These are phyloP conservation scores for Salix udensis DNA, from an alignment of 345 rosid genomes.

Conservation along the genomic window DNA sequence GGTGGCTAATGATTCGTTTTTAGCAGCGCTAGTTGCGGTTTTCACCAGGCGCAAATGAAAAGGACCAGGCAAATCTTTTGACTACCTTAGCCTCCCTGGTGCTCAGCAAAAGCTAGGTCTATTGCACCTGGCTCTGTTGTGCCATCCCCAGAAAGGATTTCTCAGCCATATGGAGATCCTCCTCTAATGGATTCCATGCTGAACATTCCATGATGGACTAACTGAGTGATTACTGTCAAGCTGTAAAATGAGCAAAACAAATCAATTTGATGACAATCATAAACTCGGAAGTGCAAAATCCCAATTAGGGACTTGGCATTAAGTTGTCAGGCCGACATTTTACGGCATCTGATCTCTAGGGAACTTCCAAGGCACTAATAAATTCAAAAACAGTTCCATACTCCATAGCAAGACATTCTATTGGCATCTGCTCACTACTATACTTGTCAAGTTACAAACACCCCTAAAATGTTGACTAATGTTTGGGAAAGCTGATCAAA, in stretches of 20 bases:
- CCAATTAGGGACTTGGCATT: neutral
- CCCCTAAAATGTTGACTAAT: neutral
- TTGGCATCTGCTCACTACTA: neutral
- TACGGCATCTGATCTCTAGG: neutral
- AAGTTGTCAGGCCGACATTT: neutral
- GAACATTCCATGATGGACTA: slow-evolving; percentile 82
- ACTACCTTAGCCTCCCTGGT: slow-evolving; percentile 70
- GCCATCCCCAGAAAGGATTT: slow-evolving; percentile 74
- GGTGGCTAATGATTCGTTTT: neutral
- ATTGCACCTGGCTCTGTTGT: slow-evolving; percentile 62
- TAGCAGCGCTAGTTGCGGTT: neutral
- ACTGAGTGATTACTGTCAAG: slow-evolving; percentile 76
- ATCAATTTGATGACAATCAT: neutral
- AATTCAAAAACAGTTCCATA: neutral
- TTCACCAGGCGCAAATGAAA: neutral
- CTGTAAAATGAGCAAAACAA: slow-evolving; percentile 20
- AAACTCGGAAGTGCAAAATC: neutral
- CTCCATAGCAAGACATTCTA: neutral
- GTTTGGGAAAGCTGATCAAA: neutral
- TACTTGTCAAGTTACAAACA: neutral
- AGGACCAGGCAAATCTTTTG: slow-evolving; percentile 51
- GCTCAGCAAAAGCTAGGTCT: slow-evolving; percentile 69
- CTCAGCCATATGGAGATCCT: slow-evolving; percentile 72
- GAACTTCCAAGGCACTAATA: neutral
- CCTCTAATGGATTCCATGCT: slow-evolving; percentile 69